Evolutionary conservation across 73 alveolate species (phyloP).

Genomic region (Diophrys sp.): DNA sequence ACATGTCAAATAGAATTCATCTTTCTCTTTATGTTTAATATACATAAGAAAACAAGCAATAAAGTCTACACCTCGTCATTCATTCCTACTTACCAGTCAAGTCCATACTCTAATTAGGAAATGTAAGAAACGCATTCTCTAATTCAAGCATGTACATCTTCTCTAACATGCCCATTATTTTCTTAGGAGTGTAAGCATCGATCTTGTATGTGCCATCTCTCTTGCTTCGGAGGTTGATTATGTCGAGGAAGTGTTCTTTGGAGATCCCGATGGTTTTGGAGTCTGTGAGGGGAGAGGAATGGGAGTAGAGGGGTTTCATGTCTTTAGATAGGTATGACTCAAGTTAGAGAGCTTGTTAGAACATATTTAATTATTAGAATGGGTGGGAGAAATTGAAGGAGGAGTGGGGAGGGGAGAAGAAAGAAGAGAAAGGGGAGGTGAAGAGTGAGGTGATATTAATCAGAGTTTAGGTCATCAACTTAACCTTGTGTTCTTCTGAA

Average conservation of each 20-base stretch:
- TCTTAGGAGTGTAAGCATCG: constrained; percentile 40
- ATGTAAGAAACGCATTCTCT: constrained; percentile 40
- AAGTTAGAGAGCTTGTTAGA: not conserved
- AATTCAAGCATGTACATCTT: constrained; percentile 46
- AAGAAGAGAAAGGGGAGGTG: too few species aligned
- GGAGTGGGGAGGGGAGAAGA: too few species aligned
- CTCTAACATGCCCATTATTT: constrained; percentile 51
- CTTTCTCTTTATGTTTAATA: constrained; percentile 42
- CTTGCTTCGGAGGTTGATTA: not conserved
- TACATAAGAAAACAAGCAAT: constrained; percentile 31
- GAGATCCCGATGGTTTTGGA: not conserved
- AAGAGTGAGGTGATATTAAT: too few species aligned
- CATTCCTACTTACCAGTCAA: too few species aligned
- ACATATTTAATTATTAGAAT: not conserved
- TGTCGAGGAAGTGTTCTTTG: not conserved
- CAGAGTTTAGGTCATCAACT: too few species aligned
- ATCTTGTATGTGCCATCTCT: not conserved
- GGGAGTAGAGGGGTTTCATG: not conserved
- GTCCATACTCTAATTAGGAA: constrained; percentile 33
- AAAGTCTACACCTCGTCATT: too few species aligned
- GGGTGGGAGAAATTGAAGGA: too few species aligned
- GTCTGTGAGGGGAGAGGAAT: not conserved
- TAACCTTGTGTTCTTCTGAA: too few species aligned
- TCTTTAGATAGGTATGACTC: not conserved
- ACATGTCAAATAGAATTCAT: constrained; percentile 31